Conservation (phyloP, 2,329 filamentous ascomycete genomes). For the Orbilia oligospora region DNA sequence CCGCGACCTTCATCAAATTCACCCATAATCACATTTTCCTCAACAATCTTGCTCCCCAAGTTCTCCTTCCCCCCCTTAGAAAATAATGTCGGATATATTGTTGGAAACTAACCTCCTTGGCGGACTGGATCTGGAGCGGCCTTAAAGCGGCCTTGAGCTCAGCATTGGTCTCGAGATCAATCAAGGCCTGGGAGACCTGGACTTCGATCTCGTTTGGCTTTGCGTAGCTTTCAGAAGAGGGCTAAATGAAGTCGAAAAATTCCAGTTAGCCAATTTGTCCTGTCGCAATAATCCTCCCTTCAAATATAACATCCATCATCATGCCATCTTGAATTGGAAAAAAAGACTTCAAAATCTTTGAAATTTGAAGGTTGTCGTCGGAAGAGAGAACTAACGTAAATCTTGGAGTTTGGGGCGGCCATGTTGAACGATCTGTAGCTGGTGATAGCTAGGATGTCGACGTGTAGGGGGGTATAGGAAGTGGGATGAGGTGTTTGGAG, state of each 20-base stretch:
- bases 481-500: conserved; percentile 37
- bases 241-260: conserved; percentile 33
- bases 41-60: not conserved
- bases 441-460: conserved; percentile 54
- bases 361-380: conserved; percentile 16
- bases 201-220: conserved; percentile 98
- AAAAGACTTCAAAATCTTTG: conserved; percentile 8
- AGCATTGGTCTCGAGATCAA: conserved; percentile 99
- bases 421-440: conserved; percentile 61
- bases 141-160: conserved; percentile 97
- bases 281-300: conserved; percentile 11
- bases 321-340: not conserved
- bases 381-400: conserved; percentile 56
- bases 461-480: conserved; percentile 41
- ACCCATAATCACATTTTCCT: conserved; percentile 5
- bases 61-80: conserved; percentile 2
- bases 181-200: conserved; percentile 95
- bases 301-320: not conserved
- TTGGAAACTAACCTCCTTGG: conserved; percentile 88
- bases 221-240: conserved; percentile 79
- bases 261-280: conserved; percentile 49
- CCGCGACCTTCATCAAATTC: not conserved
- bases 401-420: conserved; percentile 56
- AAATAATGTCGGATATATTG: conserved; percentile 33
- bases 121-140: conserved; percentile 98